Base-by-base conservation (phyloP, 2,329 filamentous ascomycete species). In the Hypoxylon sp. region DNA sequence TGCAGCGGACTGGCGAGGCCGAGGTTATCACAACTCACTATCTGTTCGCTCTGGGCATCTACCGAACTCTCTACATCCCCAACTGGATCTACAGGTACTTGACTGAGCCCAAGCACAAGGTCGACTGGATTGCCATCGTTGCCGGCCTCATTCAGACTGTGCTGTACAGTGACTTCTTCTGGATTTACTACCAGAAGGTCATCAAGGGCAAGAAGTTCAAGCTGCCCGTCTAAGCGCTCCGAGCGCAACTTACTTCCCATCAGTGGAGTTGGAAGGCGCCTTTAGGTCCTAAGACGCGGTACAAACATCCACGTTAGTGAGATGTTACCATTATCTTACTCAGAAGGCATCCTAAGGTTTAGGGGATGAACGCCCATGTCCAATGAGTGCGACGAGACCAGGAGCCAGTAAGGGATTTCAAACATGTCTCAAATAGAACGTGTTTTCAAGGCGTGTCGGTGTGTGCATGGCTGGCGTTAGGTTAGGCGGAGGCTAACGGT, bases 21-120 rank as follows among this genome's bases (percentile, higher is more conserved):
- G 96, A 99, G 82, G 97, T 96, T n/a, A 99, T 99, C 76, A 99
- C 96, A 11, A 97, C 94, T 1, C 95, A 99, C 81, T 99, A 99
- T 79, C 87, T 99, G 42, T 97, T 97, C 76, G 95, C 96, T 12
- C 85, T 99, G 36, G 96, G 96, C 32, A 83, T 90, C 68, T 99
- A 99, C 83, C 87, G 96, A 61, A 93, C 94, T 2, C 84, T 99
- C 60, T 99, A 99, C 81, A 99, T 99, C 72, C 96, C 96, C 71
- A 99, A 99, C 82, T 99, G 96, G 96, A 89, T 98, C 74, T 98
- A 93, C 81, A 86, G 96, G 59, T 98, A 95, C 81, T 87, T 92
- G 72, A 85, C 87, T 53, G 93, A 97, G 79, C 77, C 80, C 46
- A 83, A 87, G 52, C 90, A 93, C 78, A 91, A 85, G 78, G 78